These are phyloP conservation scores for Penicillium sclerotigenum DNA, from an alignment of 2,329 filamentous ascomycete genomes.

Conservation along the genomic window DNA sequence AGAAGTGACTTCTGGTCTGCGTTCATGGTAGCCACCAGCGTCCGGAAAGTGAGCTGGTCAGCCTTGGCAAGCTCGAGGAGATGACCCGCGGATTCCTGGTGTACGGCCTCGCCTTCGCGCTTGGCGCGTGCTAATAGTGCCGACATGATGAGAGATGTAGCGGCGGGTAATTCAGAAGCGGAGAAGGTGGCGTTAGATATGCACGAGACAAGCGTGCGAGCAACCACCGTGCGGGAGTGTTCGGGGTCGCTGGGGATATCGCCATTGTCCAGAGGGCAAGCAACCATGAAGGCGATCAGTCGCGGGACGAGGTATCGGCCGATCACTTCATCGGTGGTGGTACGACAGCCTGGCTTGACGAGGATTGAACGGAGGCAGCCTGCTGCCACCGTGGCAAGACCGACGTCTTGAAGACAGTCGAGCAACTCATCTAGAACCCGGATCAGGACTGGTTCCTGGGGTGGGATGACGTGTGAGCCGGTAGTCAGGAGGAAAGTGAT, in stretches of 20 bases:
- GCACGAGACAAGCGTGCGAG: constrained; percentile 73
- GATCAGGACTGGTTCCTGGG: constrained; percentile 70
- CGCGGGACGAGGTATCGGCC: constrained; percentile 71
- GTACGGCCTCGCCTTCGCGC: constrained; percentile 57
- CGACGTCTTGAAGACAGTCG: constrained; percentile 68
- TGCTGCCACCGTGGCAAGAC: constrained; percentile 75
- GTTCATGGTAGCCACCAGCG: constrained; percentile 68
- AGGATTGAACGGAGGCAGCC: constrained; percentile 85
- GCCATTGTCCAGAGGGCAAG: constrained; percentile 51
- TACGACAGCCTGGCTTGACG: constrained; percentile 60
- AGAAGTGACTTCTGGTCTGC: constrained; percentile 70
- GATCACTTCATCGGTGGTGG: constrained; percentile 66
- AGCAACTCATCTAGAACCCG: constrained; percentile 76
- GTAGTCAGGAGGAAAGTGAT: constrained; percentile 85
- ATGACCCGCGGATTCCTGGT: constrained; percentile 70
- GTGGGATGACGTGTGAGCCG: constrained; percentile 68
- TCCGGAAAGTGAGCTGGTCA: constrained; percentile 70
- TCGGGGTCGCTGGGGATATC: constrained; percentile 67
- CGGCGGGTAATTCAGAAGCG: constrained; percentile 39
- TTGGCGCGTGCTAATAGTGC: constrained; percentile 70
- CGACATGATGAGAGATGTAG: constrained; percentile 74
- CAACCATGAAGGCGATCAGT: constrained; percentile 69
- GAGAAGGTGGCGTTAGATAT: constrained; percentile 48
- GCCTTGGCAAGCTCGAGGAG: constrained; percentile 77
- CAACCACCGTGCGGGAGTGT: constrained; percentile 65